phyloP scores from a whole-genome alignment of 2,329 filamentous ascomycete genomes.

The Talaromyces sp. region DNA sequence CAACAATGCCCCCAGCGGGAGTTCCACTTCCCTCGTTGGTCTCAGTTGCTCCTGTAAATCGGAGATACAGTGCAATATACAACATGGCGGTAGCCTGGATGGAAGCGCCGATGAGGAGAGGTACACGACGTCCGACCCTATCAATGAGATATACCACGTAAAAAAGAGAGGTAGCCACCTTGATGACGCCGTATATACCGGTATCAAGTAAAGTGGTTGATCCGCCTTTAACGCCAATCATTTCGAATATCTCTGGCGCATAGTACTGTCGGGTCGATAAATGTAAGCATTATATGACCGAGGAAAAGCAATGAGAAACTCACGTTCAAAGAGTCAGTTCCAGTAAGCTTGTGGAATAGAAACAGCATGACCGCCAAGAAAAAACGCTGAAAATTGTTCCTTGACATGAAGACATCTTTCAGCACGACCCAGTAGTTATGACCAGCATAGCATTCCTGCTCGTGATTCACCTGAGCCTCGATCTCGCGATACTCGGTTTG shows the following conservation, averaged over 20 bases:
- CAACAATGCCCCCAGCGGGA: conserved; percentile 44
- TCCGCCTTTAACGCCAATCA: conserved; percentile 41
- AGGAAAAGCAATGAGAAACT: background rate
- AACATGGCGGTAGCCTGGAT: conserved; percentile 36
- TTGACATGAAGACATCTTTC: conserved; percentile 35
- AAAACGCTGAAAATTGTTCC: conserved; percentile 37
- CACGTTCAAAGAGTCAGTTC: conserved; percentile 43
- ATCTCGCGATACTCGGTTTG: conserved; percentile 44
- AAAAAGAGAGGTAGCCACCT: conserved; percentile 34
- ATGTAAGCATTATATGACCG: background rate
- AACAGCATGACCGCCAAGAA: conserved; percentile 41
- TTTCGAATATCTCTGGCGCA: conserved; percentile 43
- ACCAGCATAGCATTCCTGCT: conserved; percentile 29
- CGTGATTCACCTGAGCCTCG: conserved; percentile 38
- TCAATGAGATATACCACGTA: conserved; percentile 39
- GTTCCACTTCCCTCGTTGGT: conserved; percentile 33
- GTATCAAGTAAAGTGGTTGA: conserved; percentile 41
- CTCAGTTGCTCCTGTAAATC: conserved; percentile 35
- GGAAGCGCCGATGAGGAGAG: conserved; percentile 34
- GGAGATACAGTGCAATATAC: conserved; percentile 39
- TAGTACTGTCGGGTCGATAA: conserved; percentile 32
- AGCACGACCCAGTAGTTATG: conserved; percentile 40
- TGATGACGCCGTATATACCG: conserved; percentile 41
- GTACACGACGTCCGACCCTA: conserved; percentile 34
- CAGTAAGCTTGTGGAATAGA: conserved; percentile 48